Percentiles rank a stretch among this genome's conserved stretches.
These are phyloP conservation scores for Neurospora sp. DNA, from an alignment of 495 filamentous ascomycete genomes.

Conservation along the genomic window DNA sequence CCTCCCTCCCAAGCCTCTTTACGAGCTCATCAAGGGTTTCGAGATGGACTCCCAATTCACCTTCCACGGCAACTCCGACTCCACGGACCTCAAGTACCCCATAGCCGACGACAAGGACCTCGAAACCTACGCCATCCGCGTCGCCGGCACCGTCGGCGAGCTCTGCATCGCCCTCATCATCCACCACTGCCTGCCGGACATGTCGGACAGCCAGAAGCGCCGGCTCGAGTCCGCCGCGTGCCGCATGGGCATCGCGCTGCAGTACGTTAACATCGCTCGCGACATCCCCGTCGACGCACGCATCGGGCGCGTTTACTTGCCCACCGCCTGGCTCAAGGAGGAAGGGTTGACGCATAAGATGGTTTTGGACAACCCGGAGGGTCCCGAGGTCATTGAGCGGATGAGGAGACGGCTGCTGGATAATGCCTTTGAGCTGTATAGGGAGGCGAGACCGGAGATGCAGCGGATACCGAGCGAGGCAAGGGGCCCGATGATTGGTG, in stretches of 20 bases:
- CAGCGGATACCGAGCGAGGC: conserved; percentile 45
- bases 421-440: conserved; percentile 45
- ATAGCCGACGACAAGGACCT: conserved; percentile 46
- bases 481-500: conserved; percentile 50
- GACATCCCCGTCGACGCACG: conserved; percentile 53
- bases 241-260: conserved; percentile 57
- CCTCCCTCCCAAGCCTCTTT: conserved; percentile 43
- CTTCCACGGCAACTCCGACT: not conserved
- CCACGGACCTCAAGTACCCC: conserved; percentile 29
- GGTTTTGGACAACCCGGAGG: conserved; percentile 38
- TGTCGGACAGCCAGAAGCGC: conserved; percentile 13
- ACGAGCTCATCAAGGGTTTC: conserved; percentile 51
- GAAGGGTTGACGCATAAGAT: conserved; percentile 41
- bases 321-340: conserved; percentile 47
- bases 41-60: conserved; percentile 48
- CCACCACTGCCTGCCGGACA: conserved; percentile 30
- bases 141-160: conserved; percentile 60
- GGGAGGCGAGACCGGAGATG: conserved; percentile 38
- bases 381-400: conserved; percentile 25
- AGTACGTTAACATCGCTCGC: conserved; percentile 63
- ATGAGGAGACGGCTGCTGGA: conserved; percentile 44
- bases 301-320: conserved; percentile 54
- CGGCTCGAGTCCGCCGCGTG: conserved; percentile 36
- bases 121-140: conserved; percentile 45
- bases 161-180: conserved; percentile 54